Evolutionary conservation across 2,329 filamentous ascomycete species (phyloP).

Genomic region (Aspergillus terreus): DNA sequence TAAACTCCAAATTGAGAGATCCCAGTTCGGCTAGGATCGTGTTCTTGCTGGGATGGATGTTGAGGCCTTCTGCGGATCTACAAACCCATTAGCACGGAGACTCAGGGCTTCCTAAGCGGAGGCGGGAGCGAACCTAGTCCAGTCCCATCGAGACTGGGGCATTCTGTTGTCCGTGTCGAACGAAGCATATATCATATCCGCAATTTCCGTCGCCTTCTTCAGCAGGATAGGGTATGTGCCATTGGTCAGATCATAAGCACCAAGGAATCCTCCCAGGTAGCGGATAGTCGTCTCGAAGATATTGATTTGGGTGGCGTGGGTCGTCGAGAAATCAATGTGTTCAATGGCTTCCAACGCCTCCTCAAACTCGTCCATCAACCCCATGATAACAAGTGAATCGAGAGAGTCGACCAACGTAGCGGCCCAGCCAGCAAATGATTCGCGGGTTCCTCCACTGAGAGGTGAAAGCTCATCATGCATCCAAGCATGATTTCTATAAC

Average conservation of each 20-base stretch:
- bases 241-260: slow-evolving; percentile 82
- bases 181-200: slow-evolving; percentile 73
- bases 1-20: slow-evolving; percentile 86
- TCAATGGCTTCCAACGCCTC: slow-evolving; percentile 67
- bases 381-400: slow-evolving; percentile 85
- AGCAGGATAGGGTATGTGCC: slow-evolving; percentile 66
- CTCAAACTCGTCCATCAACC: slow-evolving; percentile 71
- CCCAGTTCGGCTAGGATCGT: slow-evolving; percentile 70
- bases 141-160: slow-evolving; percentile 77
- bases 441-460: slow-evolving; percentile 62
- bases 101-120: neutral
- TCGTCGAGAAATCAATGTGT: slow-evolving; percentile 78
- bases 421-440: slow-evolving; percentile 89
- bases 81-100: slow-evolving; percentile 4
- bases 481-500: slow-evolving; percentile 79
- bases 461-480: slow-evolving; percentile 82
- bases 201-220: slow-evolving; percentile 75
- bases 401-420: slow-evolving; percentile 80
- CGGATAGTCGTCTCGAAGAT: slow-evolving; percentile 91
- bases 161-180: slow-evolving; percentile 94
- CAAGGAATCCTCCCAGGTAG: slow-evolving; percentile 81
- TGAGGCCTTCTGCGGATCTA: slow-evolving; percentile 28
- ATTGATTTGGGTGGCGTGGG: slow-evolving; percentile 65
- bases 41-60: slow-evolving; percentile 52
- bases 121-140: slow-evolving; percentile 55